Percentiles rank a stretch among this genome's conserved stretches.
phyloP scores from a whole-genome alignment of 805 yeast species.

The Cyberlindnera nakhonratchasimensis region DNA sequence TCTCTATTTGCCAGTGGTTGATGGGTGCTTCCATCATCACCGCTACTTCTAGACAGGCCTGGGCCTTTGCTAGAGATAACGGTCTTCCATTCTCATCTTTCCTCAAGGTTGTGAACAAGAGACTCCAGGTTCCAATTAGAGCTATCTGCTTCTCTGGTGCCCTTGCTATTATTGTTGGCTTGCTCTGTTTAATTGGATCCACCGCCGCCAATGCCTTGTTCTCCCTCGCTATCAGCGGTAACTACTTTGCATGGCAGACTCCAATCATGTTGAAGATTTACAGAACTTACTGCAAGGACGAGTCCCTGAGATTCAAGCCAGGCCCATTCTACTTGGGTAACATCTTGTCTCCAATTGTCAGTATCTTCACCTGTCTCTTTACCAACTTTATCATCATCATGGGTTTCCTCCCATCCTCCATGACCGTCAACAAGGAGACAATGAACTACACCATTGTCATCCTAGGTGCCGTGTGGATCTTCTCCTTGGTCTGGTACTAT shows the following conservation, averaged over 20 bases:
- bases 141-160: conserved; percentile 50
- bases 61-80: conserved; percentile 76
- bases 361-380: conserved; percentile 47
- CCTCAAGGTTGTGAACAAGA: conserved; percentile 56
- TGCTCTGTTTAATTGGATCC: conserved; percentile 38
- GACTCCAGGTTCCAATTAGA: conserved; percentile 57
- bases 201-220: conserved; percentile 45
- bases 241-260: conserved; percentile 40
- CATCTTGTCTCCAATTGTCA: conserved; percentile 40
- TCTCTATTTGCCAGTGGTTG: conserved; percentile 57
- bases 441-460: conserved; percentile 77
- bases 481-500: conserved; percentile 50
- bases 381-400: conserved; percentile 50
- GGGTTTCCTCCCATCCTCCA: conserved; percentile 56
- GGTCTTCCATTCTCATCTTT: conserved; percentile 61
- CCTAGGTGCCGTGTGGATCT: conserved; percentile 60
- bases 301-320: conserved; percentile 43
- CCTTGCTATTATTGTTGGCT: conserved; percentile 36
- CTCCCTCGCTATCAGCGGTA: conserved; percentile 42
- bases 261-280: conserved; percentile 34
- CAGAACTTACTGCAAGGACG: conserved; percentile 43
- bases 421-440: conserved; percentile 33
- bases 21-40: conserved; percentile 62
- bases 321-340: conserved; percentile 67
- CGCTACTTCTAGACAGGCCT: conserved; percentile 64